Evolutionary conservation across 2,329 filamentous ascomycete species (phyloP), one percentile per base, ranked within the genome.

Genomic region (Colletotrichum brevisporum): DNA sequence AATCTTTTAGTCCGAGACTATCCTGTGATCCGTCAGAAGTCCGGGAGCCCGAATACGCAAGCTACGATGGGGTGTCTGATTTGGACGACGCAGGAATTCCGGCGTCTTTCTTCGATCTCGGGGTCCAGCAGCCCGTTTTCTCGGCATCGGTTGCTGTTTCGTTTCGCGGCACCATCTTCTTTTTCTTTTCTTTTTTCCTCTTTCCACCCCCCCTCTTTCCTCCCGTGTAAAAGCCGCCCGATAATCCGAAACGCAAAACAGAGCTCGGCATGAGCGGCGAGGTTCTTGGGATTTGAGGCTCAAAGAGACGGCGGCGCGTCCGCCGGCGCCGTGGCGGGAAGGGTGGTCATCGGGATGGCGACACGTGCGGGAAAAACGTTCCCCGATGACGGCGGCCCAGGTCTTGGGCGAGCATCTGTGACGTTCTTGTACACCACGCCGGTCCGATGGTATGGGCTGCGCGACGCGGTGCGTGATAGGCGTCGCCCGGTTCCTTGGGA

Each of bases 31-130:
- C 31, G 31, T 9, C 31, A 36, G 1, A 9, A 36, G 31, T 36
- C 31, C 31, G 31, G 31, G 31, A 36, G 31, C 31, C 31, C 31
- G 31, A 36, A 36, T 36, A 36, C 31, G 31, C 31, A 9, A 12
- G 4, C 8, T 10, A 8, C 31, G 10, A 12, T 9, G 31, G 6
- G 9, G 31, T 6, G 9, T 10, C 31, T 10, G 31, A 8, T 10
- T 4, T 36, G 9, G 41, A n/a, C 15, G 10, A 15, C 59, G 59
- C 59, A 62, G 59, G 50, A 62, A 54, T 62, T 39, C 36, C 48
- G 58, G 58, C 24, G 58, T 61, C 58, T 61, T 47, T 62, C 59
- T 62, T 62, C 31, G 59, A 39, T 62, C 2, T 52, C 45, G 21
- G 24, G 16, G 16, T 45, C 48, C 31, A 6, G 31, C 18, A 21